A percentile compares a stretch with the other conserved stretches of the same genome.
Evolutionary conservation across 2,329 filamentous ascomycete species (phyloP).

Genomic region (Plectosphaerella cucumerina): DNA sequence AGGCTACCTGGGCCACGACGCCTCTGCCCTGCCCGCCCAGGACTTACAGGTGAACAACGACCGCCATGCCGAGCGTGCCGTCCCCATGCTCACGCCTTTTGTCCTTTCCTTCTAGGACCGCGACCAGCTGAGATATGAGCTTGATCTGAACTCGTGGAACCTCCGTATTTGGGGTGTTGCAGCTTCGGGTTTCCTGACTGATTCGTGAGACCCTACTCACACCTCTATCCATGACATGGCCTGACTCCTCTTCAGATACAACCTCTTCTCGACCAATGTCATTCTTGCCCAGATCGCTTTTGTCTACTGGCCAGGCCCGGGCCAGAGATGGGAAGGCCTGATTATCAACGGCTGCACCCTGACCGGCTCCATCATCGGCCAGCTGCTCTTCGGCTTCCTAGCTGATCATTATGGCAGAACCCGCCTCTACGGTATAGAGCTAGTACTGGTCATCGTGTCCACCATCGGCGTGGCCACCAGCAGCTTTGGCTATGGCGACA

Average conservation of each 20-base stretch:
- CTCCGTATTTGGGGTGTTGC: conserved; percentile 50
- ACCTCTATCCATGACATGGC: neutral
- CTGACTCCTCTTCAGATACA: conserved; percentile 34
- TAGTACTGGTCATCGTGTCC: conserved; percentile 51
- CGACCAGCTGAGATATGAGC: conserved; percentile 46
- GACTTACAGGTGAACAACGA: conserved; percentile 39
- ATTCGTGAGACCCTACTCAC: conserved; percentile 35
- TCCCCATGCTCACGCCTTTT: neutral
- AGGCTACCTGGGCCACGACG: conserved; percentile 46
- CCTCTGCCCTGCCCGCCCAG: conserved; percentile 43
- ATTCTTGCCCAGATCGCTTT: conserved; percentile 49
- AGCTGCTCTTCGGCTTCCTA: conserved; percentile 48
- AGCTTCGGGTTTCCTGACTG: conserved; percentile 50
- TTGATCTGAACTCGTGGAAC: conserved; percentile 52
- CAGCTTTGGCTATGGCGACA: conserved; percentile 43
- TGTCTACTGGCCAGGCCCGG: conserved; percentile 45
- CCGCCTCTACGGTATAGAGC: conserved; percentile 51
- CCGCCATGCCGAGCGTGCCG: conserved; percentile 1
- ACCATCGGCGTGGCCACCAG: conserved; percentile 54
- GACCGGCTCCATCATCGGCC: conserved; percentile 46
- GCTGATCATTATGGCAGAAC: conserved; percentile 53
- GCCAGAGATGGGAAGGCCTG: conserved; percentile 37
- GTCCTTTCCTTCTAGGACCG: conserved; percentile 34
- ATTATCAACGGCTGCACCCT: conserved; percentile 51
- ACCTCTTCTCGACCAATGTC: conserved; percentile 51